Base-by-base conservation (phyloP, 2,329 filamentous ascomycete species). In the Keithomyces neogunnii region DNA sequence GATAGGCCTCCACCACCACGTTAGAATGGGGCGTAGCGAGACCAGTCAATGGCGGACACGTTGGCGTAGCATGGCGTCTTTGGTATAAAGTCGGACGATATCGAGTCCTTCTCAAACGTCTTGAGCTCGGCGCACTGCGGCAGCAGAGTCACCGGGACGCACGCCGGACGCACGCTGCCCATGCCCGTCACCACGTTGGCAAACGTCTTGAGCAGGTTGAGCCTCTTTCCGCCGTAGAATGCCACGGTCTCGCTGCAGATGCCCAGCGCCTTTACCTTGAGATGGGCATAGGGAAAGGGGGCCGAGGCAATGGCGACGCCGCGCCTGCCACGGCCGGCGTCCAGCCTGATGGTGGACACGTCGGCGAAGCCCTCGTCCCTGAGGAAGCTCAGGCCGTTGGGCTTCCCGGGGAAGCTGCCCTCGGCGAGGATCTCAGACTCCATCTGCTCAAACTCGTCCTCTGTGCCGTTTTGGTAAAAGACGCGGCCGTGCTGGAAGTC, bases 381-480 rank as follows among this genome's bases (percentile, higher is more conserved):
- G 13, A 51, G 48, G 11, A 62, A 59, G 46, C 55, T 57, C 51
- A 75, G 55, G 43, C 67, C 69, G 35, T 56, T 67, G 2, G 73
- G 69, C 54, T 64, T 65, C 1, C 59, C 59, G 2, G 69, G 69
- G 2, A 60, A 66, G 38, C 67, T 69, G 36, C 63, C 62, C 57
- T 74, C 72, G 46, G 63, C 66, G 11, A 75, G 44, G 52, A 72
- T 56, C 47, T 60, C 65, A 30, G 63, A 62, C 7, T 51, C 43
- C 31, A 57, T 55, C 43, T 52, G 59, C 9, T 54, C 56, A 8
- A 64, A 51, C 26, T 70, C 63, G 11, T 56, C 48, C n/a, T 63
- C 63, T 3, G 74, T 74, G 60, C 69, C 73, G 60, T 77, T 77
- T 50, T 71, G 62, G 66, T 75, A 77, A 60, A 76, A 77, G 53